phyloP scores from a whole-genome alignment of 1,139 yeast species.

The Pichia sp. region DNA sequence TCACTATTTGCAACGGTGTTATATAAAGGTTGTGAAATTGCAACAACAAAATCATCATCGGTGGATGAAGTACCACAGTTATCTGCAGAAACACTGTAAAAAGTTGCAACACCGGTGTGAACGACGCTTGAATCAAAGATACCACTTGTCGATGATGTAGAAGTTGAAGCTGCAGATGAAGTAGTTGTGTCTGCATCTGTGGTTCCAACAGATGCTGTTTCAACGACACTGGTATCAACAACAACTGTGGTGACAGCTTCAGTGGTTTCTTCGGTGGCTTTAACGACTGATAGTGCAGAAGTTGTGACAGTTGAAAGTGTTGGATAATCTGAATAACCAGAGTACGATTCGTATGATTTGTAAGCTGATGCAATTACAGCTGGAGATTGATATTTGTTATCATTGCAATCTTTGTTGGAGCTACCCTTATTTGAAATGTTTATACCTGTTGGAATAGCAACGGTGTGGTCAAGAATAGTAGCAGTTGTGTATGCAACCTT shows the following conservation, averaged over 20 bases:
- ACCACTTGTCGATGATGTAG: conserved; percentile 3
- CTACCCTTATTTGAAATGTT: not conserved
- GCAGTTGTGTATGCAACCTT: conserved; percentile 5
- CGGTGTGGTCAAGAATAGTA: conserved; percentile 3
- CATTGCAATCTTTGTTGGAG: too few species aligned
- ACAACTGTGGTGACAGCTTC: too few species aligned
- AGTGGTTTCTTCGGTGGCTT: not conserved
- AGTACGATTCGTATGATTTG: not conserved
- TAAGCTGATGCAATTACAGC: too few species aligned
- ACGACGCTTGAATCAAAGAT: conserved; percentile 3
- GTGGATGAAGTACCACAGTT: conserved; percentile 32
- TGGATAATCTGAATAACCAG: not conserved
- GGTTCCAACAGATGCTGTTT: not conserved
- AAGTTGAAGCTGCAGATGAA: conserved; percentile 1
- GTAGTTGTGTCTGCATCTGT: not conserved
- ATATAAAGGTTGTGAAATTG: conserved; percentile 29
- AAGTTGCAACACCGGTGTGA: conserved; percentile 32
- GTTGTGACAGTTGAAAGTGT: conserved; percentile 7
- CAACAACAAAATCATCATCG: conserved; percentile 28
- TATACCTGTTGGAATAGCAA: conserved; percentile 6
- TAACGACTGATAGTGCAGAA: not conserved
- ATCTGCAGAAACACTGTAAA: conserved; percentile 29
- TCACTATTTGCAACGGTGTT: conserved; percentile 23
- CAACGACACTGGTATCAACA: too few species aligned
- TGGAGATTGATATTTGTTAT: too few species aligned